Evolutionary conservation across 2,329 filamentous ascomycete species (phyloP).

Genomic region (Colletotrichum viniferum): DNA sequence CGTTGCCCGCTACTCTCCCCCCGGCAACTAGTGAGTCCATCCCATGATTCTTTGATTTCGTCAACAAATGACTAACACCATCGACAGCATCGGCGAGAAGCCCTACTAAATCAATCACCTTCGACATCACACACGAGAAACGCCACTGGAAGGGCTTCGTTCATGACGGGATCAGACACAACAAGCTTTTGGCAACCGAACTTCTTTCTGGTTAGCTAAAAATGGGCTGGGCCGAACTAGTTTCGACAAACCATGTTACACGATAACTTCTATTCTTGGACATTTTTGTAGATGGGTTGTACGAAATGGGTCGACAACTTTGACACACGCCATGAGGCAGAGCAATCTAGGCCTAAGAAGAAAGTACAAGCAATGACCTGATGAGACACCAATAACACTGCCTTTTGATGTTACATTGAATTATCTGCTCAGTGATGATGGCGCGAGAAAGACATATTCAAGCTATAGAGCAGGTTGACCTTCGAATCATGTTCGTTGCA

Average conservation of each 20-base stretch:
- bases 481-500: no score
- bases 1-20: slow-evolving; percentile 36
- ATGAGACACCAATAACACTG: neutral
- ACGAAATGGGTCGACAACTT: neutral
- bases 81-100: slow-evolving; percentile 28
- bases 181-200: neutral
- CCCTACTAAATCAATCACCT: slow-evolving; percentile 26
- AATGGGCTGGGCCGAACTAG: neutral
- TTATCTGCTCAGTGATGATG: no score
- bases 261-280: slow-evolving; percentile 7
- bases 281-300: neutral
- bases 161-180: neutral
- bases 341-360: neutral
- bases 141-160: slow-evolving; percentile 1
- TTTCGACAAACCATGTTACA: neutral
- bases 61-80: neutral
- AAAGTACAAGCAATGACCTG: neutral
- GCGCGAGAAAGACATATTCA: no score
- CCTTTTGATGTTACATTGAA: neutral
- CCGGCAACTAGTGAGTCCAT: slow-evolving; percentile 32
- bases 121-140: neutral
- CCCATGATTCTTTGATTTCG: neutral
- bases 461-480: no score
- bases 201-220: neutral
- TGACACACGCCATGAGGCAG: neutral